Evolutionary conservation across 768 basidiomycete genomes (phyloP).

Genomic region (Lentinus tigrinus): DNA sequence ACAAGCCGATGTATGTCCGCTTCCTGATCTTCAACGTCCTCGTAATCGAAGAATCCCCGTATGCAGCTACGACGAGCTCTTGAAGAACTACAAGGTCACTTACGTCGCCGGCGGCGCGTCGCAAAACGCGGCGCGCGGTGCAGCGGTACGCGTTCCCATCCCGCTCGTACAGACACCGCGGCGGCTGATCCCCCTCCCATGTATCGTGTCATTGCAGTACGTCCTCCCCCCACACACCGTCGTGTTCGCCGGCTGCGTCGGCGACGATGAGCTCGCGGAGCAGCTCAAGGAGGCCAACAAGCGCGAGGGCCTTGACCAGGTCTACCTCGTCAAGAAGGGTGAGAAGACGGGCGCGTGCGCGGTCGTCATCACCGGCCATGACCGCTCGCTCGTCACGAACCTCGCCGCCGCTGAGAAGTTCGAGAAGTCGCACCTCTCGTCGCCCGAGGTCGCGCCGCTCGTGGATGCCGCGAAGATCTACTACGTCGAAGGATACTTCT

Average conservation of each 20-base stretch:
- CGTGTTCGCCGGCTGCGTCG: constrained; percentile 93
- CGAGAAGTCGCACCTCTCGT: constrained; percentile 73
- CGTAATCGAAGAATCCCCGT: not conserved
- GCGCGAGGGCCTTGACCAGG: constrained; percentile 84
- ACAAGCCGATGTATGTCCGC: constrained; percentile 71
- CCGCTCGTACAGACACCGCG: not conserved
- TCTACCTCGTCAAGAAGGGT: constrained; percentile 85
- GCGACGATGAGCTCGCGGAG: constrained; percentile 86
- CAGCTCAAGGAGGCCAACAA: constrained; percentile 89
- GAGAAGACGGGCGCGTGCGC: constrained; percentile 96
- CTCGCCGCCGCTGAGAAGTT: constrained; percentile 91
- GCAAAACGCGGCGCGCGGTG: constrained; percentile 95
- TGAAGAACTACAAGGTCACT: constrained; percentile 69
- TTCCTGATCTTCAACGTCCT: not conserved
- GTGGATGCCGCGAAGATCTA: constrained; percentile 80
- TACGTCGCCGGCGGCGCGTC: constrained; percentile 98
- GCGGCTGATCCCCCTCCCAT: not conserved
- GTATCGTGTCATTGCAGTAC: constrained; percentile 57
- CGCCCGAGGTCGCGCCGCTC: constrained; percentile 70
- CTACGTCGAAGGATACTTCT: constrained; percentile 97
- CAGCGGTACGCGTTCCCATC: constrained; percentile 65
- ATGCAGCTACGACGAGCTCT: constrained; percentile 84
- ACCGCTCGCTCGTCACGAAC: constrained; percentile 90
- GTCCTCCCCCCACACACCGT: constrained; percentile 85
- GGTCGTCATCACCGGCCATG: constrained; percentile 89